Evolutionary conservation across 805 yeast genomes (phyloP).

Genomic region (Saccharomycopsis fermentans): DNA sequence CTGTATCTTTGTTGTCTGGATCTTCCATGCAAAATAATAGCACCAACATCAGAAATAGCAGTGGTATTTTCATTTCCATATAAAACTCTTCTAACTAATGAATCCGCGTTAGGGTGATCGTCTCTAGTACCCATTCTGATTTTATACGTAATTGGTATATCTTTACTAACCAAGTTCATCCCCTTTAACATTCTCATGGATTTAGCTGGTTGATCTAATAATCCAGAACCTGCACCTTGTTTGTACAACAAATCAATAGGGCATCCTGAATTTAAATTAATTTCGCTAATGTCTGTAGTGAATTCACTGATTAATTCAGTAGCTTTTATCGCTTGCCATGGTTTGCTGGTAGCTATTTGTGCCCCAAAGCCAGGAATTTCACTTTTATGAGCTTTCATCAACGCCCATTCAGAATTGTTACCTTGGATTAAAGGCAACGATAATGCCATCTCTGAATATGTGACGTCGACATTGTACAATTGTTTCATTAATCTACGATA

Average conservation of each 20-base stretch:
- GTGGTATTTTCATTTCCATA: conserved; percentile 32
- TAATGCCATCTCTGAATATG: conserved; percentile 94
- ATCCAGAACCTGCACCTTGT: conserved; percentile 92
- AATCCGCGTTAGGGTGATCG: conserved; percentile 76
- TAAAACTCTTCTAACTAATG: conserved; percentile 57
- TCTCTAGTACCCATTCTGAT: conserved; percentile 88
- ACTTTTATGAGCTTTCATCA: conserved; percentile 74
- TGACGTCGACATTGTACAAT: conserved; percentile 75
- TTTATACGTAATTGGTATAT: conserved; percentile 84
- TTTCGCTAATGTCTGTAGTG: conserved; percentile 58
- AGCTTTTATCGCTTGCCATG: conserved; percentile 90
- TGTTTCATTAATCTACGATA: conserved; percentile 86
- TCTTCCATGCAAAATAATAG: conserved; percentile 91
- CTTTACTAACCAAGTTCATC: conserved; percentile 85
- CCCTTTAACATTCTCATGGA: conserved; percentile 69
- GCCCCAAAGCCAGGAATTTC: conserved; percentile 89
- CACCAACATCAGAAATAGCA: conserved; percentile 58
- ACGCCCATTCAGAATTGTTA: conserved; percentile 92
- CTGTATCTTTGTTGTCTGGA: conserved; percentile 95
- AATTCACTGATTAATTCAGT: conserved; percentile 64
- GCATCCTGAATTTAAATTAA: conserved; percentile 93
- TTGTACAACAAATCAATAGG: conserved; percentile 92
- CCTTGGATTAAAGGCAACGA: conserved; percentile 82
- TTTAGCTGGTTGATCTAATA: conserved; percentile 81
- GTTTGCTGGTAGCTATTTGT: conserved; percentile 84